Base-by-base conservation (phyloP, 371 early-diverging fungal species). In the Rhizopus delemar region DNA sequence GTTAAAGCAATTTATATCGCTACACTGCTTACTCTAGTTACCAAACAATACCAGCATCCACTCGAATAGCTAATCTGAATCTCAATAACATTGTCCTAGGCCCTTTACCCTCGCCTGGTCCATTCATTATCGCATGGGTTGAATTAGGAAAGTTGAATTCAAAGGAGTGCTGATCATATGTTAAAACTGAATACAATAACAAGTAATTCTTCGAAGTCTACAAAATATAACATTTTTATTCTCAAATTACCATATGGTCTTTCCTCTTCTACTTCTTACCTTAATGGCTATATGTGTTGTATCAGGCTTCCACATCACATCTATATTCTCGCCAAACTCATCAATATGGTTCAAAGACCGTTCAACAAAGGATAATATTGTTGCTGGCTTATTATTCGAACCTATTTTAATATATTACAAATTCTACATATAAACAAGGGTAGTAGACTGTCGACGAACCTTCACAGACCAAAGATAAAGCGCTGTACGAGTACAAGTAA, bases 131-230 rank as follows among this genome's bases (percentile, higher is more conserved):
- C 0, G 78, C 73, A 68, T 77, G 81, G 13, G 66, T 50, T 9
- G 74, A 65, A 39, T 66, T 97, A 31, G 80, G 66, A 60, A 77
- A 77, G 52, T 72, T 73, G 55, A 75, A 74, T 43, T 73, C 75
- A 49, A 80, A 75, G 0, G 75, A 68, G 9, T 61, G 65, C 46
- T 75, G 74, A 29, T 80, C 81, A 43, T 70, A 80, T 41, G 71
- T 60, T 46, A 75, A 54, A 36, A 80, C 69, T 8, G 73, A 64
- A 63, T 80, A 80, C 34, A 80, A 59, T 8, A 80, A 45, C 29
- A 80, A 55, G 55, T 77, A 80, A 35, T 77, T 70, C 45, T 71
- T 77, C 16, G 46, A 59, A 5, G 81, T 77, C 81, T 80, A 65
- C 12, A 8, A 4, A 29, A 32, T 28, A 13, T 43, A 29, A 29